Conservation (phyloP, 176 grass and related monocot species). For the Rhynchospora breviuscula region DNA sequence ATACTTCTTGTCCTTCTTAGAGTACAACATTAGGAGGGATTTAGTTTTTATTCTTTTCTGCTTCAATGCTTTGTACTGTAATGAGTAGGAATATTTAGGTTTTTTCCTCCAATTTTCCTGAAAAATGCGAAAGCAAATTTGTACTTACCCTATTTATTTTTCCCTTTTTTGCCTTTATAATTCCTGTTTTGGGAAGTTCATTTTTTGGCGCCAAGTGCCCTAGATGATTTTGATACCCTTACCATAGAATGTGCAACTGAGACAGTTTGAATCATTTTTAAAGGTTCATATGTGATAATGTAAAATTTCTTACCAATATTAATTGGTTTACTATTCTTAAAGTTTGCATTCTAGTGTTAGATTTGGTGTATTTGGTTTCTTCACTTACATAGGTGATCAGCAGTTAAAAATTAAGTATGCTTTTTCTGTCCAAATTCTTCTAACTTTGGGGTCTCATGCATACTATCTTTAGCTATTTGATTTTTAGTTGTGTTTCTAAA, state of each 20-base stretch:
- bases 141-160: background rate
- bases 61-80: background rate
- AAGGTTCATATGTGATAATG: background rate
- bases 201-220: background rate
- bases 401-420: background rate
- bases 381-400: background rate
- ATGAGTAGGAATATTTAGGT: background rate
- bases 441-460: background rate
- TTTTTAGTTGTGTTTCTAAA: background rate
- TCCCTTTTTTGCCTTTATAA: background rate
- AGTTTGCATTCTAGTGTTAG: background rate
- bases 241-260: background rate
- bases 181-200: slow-evolving; percentile 2
- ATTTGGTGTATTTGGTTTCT: background rate
- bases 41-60: background rate
- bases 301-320: background rate
- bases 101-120: background rate
- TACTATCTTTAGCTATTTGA: background rate
- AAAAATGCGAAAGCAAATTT: background rate
- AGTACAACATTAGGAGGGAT: too few species aligned
- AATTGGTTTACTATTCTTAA: background rate
- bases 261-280: background rate
- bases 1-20: background rate
- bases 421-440: background rate
- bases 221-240: background rate